Evolutionary conservation across 2,329 filamentous ascomycete genomes (phyloP), one percentile per base, ranked within the genome.

Genomic region (Diatrype stigma): DNA sequence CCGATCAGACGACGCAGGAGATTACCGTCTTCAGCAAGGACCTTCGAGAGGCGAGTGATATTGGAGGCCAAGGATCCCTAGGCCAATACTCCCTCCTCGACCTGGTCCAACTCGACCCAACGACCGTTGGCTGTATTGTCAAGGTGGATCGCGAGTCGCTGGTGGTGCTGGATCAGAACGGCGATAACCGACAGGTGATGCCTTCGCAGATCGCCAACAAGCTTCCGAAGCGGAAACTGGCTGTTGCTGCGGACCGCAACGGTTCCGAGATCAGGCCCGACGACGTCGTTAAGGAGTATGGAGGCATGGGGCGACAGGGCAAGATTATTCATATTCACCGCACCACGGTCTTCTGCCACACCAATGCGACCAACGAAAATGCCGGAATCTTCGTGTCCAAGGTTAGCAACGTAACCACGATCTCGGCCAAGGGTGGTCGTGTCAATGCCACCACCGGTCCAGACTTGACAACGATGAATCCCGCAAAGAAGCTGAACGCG

Each of bases 1-100:
- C 90, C 45, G 94, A 99, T 71, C 90, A 94, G 67, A 94, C 84
- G 54, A 93, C 94, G 70, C 85, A 86, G 48, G 94, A 99, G 67
- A 91, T 99, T 60, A 96, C 92, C 0, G 94, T 99, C 32, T 99
- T 99, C 67, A 96, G 93, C 75, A 96, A 96, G 68, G 94, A 99
- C 73, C 74, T 99, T 54, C 84, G 95, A 59, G 90, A 96, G 69
- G 94, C 94, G 26, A 90, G 90, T 50, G 94, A 97, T 66, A 90
- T 91, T 60, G 92, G 91, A 56, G 91, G 90, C 16, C 86, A 92
- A 63, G 88, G 90, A 26, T 84, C 85, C 30, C 74, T 93, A n/a
- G 90, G 90, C 11, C 89, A 95, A 70, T 97, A 89, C 68, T 88
- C 92, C 60, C 84, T 99, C 32, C 90, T 95, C 61, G 94, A 99